phyloP scores from a whole-genome alignment of 495 filamentous ascomycete genomes.

The Lophiotrema nucula region DNA sequence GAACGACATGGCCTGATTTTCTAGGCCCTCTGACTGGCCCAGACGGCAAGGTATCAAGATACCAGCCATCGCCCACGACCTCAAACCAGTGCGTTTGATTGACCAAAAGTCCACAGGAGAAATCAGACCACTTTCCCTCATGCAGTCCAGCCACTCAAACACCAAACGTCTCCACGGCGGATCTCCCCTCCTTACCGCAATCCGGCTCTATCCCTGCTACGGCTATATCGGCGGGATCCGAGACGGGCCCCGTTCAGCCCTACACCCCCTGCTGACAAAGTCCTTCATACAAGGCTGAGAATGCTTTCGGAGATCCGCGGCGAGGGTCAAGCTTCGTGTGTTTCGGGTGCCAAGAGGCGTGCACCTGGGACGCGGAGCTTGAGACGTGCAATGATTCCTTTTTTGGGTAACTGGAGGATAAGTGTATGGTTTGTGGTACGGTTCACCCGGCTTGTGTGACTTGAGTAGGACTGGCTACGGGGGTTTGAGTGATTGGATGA shows the following conservation, averaged over 20 bases:
- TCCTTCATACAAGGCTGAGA: neutral
- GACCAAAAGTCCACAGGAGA: neutral
- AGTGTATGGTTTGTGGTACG: no score
- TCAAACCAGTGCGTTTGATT: neutral
- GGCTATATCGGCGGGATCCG: no score
- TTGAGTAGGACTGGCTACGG: no score
- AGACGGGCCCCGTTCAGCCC: no score
- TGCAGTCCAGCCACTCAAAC: constrained; percentile 10
- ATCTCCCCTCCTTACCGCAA: no score
- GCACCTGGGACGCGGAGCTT: no score
- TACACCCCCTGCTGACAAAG: no score
- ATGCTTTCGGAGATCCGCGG: neutral
- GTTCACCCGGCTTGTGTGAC: no score
- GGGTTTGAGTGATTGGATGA: neutral
- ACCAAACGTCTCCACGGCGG: neutral
- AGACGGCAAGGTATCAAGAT: no score
- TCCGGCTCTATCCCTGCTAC: no score
- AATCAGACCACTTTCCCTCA: constrained; percentile 18
- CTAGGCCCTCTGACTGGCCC: neutral
- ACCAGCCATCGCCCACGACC: no score
- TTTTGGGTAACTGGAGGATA: neutral
- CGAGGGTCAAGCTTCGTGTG: constrained; percentile 22
- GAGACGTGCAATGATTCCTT: no score
- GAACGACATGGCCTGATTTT: neutral
- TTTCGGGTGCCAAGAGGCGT: constrained; percentile 25